phyloP scores from a whole-genome alignment of 192 early-diverging fungal genomes.

The Mortierella claussenii region DNA sequence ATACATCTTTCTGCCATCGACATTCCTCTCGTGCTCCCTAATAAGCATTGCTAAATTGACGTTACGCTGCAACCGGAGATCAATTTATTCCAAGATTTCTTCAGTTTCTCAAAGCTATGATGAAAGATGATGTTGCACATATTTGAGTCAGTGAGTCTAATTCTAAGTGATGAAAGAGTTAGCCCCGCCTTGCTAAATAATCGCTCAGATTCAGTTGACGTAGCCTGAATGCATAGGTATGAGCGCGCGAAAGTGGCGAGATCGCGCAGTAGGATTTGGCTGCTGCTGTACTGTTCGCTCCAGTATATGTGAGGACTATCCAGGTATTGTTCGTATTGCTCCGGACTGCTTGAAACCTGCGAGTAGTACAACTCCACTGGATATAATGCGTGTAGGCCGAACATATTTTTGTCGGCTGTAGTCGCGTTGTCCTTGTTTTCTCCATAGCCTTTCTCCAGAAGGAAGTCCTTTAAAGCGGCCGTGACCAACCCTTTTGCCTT shows the following conservation, averaged over 20 bases:
- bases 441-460: neutral
- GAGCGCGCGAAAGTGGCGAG: neutral
- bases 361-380: neutral
- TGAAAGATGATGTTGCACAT: constrained; percentile 9
- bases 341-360: neutral
- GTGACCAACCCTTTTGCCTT: constrained; percentile 7
- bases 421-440: neutral
- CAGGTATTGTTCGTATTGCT: neutral
- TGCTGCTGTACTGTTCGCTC: neutral
- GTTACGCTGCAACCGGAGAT: too few species aligned
- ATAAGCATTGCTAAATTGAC: too few species aligned
- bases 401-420: neutral
- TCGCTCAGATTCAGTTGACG: constrained; percentile 15
- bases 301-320: constrained; percentile 6
- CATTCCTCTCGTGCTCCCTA: too few species aligned
- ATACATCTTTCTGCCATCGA: too few species aligned
- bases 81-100: too few species aligned
- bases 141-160: neutral
- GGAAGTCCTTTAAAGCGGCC: neutral
- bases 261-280: neutral
- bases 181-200: constrained; percentile 10
- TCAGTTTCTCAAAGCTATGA: constrained; percentile 2
- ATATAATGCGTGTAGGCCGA: neutral
- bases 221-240: constrained; percentile 16
- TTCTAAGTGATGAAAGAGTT: constrained; percentile 1